These are phyloP conservation scores for Paramecium caudatum DNA, from an alignment of 73 alveolate species.

Conservation along the genomic window DNA sequence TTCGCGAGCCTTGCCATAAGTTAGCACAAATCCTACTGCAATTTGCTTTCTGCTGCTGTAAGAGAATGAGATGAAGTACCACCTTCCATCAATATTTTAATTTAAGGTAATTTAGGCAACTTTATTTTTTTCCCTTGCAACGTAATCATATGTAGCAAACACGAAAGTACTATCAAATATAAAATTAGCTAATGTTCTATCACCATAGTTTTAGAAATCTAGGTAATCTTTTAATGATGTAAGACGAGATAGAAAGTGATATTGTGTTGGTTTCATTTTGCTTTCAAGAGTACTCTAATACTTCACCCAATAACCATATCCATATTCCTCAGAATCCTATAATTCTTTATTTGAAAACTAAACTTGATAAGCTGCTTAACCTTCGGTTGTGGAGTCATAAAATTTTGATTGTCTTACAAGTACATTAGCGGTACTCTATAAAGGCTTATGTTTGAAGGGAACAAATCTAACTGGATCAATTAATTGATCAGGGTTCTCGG, in stretches of 20 bases:
- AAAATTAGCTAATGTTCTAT: slow-evolving; percentile 45
- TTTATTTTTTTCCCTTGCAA: background rate
- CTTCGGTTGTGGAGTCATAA: slow-evolving; percentile 31
- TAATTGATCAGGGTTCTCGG: slow-evolving; percentile 39
- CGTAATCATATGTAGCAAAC: slow-evolving; percentile 61
- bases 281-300: background rate
- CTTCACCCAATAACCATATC: slow-evolving; percentile 64
- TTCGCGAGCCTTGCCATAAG: slow-evolving; percentile 5
- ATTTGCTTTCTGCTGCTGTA: slow-evolving; percentile 8
- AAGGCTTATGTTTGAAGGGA: slow-evolving; percentile 43
- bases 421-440: background rate
- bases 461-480: slow-evolving; percentile 47
- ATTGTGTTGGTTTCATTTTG: background rate
- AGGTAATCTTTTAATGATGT: slow-evolving; percentile 24
- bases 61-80: slow-evolving; percentile 59
- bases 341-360: slow-evolving; percentile 9
- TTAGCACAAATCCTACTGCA: slow-evolving; percentile 47
- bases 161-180: background rate
- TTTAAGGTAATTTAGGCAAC: background rate
- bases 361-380: background rate
- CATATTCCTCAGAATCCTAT: slow-evolving; percentile 62
- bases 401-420: slow-evolving; percentile 3
- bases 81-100: slow-evolving; percentile 56
- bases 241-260: slow-evolving; percentile 19
- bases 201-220: slow-evolving; percentile 63